Conservation (phyloP, 2,329 filamentous ascomycete species). For the Penicillium paneum region DNA sequence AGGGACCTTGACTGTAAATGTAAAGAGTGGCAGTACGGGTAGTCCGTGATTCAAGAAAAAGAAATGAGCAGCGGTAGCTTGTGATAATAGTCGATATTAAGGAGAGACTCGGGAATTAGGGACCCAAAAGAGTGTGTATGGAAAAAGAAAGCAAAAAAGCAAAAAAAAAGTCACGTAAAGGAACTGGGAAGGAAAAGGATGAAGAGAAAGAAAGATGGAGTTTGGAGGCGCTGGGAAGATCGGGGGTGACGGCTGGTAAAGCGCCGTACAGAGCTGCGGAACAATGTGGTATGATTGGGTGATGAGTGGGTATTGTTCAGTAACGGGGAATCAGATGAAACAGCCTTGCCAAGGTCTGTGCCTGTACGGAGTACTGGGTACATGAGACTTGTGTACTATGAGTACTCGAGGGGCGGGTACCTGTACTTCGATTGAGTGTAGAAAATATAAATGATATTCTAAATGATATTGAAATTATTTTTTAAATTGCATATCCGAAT, state of each 20-base stretch:
- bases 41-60: slow-evolving; percentile 17
- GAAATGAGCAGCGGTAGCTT: slow-evolving; percentile 21
- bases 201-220: slow-evolving; percentile 18
- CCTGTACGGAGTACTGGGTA: slow-evolving; percentile 10
- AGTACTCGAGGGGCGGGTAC: neutral
- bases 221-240: slow-evolving; percentile 12
- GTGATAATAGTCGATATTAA: slow-evolving; percentile 17
- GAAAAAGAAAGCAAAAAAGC: slow-evolving; percentile 20
- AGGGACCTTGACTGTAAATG: slow-evolving; percentile 4
- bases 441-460: neutral
- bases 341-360: slow-evolving; percentile 5
- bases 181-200: slow-evolving; percentile 16
- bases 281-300: slow-evolving; percentile 8
- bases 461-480: neutral
- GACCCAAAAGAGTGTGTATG: slow-evolving; percentile 20
- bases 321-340: slow-evolving; percentile 10
- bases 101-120: slow-evolving; percentile 23
- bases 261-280: slow-evolving; percentile 9
- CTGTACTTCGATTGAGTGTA: neutral
- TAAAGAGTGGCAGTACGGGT: slow-evolving; percentile 11
- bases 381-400: slow-evolving; percentile 10
- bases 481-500: neutral
- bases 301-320: slow-evolving; percentile 2
- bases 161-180: slow-evolving; percentile 18
- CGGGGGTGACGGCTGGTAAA: slow-evolving; percentile 13